phyloP scores from a whole-genome alignment of 805 yeast species.

The Hanseniaspora mollemarum region DNA sequence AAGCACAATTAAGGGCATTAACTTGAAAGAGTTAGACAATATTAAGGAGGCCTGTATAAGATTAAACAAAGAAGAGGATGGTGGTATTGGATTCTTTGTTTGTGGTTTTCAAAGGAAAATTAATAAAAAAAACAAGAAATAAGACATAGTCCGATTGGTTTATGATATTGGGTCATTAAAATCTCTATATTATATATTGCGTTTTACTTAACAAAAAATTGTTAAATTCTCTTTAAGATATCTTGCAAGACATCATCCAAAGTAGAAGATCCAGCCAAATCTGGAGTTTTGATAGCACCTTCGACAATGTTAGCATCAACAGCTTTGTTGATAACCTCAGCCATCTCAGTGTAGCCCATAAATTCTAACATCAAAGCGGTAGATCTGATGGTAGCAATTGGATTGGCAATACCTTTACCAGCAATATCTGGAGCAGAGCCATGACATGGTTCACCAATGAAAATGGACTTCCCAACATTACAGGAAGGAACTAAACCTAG shows the following conservation, averaged over 20 bases:
- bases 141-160: too few species aligned
- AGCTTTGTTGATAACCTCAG: constrained; percentile 84
- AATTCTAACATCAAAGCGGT: constrained; percentile 95
- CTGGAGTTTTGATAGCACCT: constrained; percentile 73
- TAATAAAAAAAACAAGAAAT: constrained; percentile 6
- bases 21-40: constrained; percentile 33
- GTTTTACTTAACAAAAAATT: constrained; percentile 7
- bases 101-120: constrained; percentile 62
- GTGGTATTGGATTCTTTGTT: constrained; percentile 98
- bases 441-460: constrained; percentile 98
- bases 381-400: constrained; percentile 95
- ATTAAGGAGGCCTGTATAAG: constrained; percentile 82
- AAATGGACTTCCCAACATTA: constrained; percentile 90
- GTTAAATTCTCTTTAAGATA: constrained; percentile 37
- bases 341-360: constrained; percentile 81
- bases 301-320: constrained; percentile 86
- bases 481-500: constrained; percentile 97
- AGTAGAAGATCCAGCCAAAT: constrained; percentile 79
- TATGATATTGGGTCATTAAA: too few species aligned
- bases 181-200: constrained; percentile 3
- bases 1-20: neutral
- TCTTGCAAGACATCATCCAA: constrained; percentile 83
- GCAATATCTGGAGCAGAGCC: constrained; percentile 99
- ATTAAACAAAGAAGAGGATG: constrained; percentile 75
- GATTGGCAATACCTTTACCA: constrained; percentile 89